Evolutionary conservation across 805 yeast genomes (phyloP).

Genomic region (Brettanomyces naardenensis): DNA sequence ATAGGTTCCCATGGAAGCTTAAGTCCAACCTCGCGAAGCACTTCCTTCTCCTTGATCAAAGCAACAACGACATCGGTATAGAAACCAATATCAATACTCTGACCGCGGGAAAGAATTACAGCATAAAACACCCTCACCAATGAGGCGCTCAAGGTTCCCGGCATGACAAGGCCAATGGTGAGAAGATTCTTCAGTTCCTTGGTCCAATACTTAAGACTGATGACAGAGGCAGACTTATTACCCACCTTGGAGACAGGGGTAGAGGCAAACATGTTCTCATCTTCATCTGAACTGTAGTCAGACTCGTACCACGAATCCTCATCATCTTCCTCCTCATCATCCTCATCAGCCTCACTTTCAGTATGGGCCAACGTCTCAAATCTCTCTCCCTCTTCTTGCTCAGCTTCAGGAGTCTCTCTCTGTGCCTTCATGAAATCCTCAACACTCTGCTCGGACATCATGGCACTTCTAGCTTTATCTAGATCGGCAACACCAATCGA

Average conservation of each 20-base stretch:
- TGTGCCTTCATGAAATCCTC: slow-evolving; percentile 30
- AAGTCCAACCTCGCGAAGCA: slow-evolving; percentile 34
- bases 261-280: slow-evolving; percentile 30
- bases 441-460: slow-evolving; percentile 25
- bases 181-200: slow-evolving; percentile 75
- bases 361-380: slow-evolving; percentile 19
- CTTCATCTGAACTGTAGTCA: slow-evolving; percentile 27
- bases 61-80: slow-evolving; percentile 55
- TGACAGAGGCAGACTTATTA: slow-evolving; percentile 63
- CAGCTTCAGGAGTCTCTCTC: slow-evolving; percentile 23
- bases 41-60: slow-evolving; percentile 41
- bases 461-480: slow-evolving; percentile 28
- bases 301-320: slow-evolving; percentile 30
- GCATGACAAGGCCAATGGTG: slow-evolving; percentile 72
- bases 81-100: slow-evolving; percentile 47
- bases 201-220: slow-evolving; percentile 78
- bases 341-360: slow-evolving; percentile 27
- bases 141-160: slow-evolving; percentile 50
- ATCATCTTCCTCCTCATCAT: slow-evolving; percentile 29
- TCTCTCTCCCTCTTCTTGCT: slow-evolving; percentile 27
- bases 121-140: slow-evolving; percentile 66
- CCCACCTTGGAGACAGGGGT: slow-evolving; percentile 53
- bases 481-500: slow-evolving; percentile 63
- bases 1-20: slow-evolving; percentile 45
- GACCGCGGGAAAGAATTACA: slow-evolving; percentile 67